These are phyloP conservation scores for Capronia coronata DNA, from an alignment of 2,329 filamentous ascomycete species.

Conservation along the genomic window DNA sequence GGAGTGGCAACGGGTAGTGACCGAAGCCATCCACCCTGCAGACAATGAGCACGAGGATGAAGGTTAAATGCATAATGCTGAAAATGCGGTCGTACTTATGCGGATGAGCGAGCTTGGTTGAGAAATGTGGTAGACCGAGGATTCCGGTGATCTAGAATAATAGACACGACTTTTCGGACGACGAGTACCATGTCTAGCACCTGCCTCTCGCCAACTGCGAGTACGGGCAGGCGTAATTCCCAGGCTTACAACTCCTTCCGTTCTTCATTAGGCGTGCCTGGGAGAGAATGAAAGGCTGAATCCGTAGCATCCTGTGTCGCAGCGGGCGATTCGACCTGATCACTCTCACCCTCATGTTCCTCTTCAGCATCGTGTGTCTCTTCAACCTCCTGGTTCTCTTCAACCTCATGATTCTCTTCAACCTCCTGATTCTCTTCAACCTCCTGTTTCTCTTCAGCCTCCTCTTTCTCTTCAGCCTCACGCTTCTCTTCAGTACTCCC, in stretches of 20 bases:
- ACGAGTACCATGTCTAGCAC: neutral
- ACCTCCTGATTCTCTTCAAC: too few species aligned
- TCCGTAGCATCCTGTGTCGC: constrained; percentile 16
- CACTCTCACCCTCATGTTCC: too few species aligned
- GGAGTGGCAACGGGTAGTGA: neutral
- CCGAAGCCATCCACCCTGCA: neutral
- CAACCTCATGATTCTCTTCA: constrained; percentile 16
- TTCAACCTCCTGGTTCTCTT: too few species aligned
- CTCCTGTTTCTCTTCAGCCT: too few species aligned
- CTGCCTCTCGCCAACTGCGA: neutral
- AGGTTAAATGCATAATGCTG: neutral
- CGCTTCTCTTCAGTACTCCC: constrained; percentile 23
- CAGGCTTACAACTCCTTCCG: neutral
- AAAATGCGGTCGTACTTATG: neutral
- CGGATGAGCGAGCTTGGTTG: neutral
- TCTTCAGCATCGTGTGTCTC: too few species aligned
- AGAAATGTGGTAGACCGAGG: neutral
- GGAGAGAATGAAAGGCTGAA: constrained; percentile 23
- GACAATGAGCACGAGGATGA: neutral
- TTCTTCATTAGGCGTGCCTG: constrained; percentile 22
- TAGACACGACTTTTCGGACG: neutral
- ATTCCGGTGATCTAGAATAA: neutral
- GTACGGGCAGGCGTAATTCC: neutral
- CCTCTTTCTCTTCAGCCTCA: neutral
- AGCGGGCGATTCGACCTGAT: constrained; percentile 4